Evolutionary conservation across 2,329 filamentous ascomycete species (phyloP), one percentile per base, ranked within the genome.

Genomic region (Hawksworthiomyces lignivorus): DNA sequence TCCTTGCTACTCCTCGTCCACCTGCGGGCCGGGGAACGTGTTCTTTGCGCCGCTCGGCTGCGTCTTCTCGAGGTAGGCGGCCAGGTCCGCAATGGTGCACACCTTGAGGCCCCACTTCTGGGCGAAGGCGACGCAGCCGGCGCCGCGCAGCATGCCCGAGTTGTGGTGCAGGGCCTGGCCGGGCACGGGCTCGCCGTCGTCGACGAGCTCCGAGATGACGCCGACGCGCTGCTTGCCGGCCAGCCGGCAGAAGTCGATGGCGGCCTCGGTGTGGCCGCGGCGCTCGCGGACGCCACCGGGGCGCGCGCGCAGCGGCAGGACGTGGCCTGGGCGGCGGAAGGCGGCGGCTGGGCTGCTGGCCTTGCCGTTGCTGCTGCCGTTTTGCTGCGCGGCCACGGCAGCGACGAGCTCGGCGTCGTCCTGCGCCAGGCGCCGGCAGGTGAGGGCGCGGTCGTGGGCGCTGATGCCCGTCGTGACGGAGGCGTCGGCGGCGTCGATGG

Each of bases 21-120:
- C 46, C 27, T 43, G 39, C 18, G 49, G 46, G 3, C 49, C 49
- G 7, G 48, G 40, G 32, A 47, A 51, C 6, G 27, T 4, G 20
- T 5, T 14, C n/a, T n/a, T n/a, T 15, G 29, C 12, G n/a, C 40
- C 27, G 28, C 20, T 21, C 28, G 80, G 81, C 65, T 89, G 82
- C 29, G 72, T 80, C 69, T 79, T 81, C 62, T 92, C 83, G 45
- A 95, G 67, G 60, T 94, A 84, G 44, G 69, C 70, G 21, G 90
- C 82, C 64, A 98, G 63, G 63, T 90, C 88, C 59, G 90, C 88
- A 65, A 98, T 97, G 22, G 92, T 97, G 65, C 89, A 94, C 45
- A 94, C 87, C 69, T 84, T 92, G 53, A 98, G 69, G 5, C 88
- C 88, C 80, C 84, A 97, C 63, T 74, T 80, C 63, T 80, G 79